Evolutionary conservation across 176 grass and related monocot species (phyloP).

Genomic region (Paspalum vaginatum): DNA sequence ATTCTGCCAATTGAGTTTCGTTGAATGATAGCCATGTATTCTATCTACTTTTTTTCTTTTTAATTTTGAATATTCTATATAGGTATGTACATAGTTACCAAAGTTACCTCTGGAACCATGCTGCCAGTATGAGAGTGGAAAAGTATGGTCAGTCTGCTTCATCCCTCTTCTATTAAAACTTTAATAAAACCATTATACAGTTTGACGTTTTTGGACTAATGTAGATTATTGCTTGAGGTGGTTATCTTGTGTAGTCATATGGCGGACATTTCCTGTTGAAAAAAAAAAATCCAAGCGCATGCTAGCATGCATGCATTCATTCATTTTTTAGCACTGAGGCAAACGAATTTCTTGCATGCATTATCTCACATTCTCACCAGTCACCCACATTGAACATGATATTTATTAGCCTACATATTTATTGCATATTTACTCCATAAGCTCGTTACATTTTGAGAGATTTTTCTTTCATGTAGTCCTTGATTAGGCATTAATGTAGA

Average conservation of each 20-base stretch:
- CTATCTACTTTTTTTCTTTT: slow-evolving; percentile 19
- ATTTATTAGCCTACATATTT: too few relatives aligned
- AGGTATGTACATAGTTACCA: slow-evolving; percentile 99
- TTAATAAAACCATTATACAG: slow-evolving; percentile 33
- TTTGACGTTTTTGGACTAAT: slow-evolving; percentile 30
- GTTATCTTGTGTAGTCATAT: background rate
- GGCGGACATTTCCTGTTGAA: too few relatives aligned
- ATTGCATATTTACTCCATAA: too few relatives aligned
- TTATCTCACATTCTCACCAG: too few relatives aligned
- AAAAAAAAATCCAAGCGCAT: too few relatives aligned
- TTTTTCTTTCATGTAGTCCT: too few relatives aligned
- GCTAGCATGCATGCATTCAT: too few relatives aligned
- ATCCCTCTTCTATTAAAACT: slow-evolving; percentile 32
- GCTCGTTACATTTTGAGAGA: too few relatives aligned
- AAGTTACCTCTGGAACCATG: slow-evolving; percentile 98
- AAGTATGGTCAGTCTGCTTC: slow-evolving; percentile 84
- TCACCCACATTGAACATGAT: too few relatives aligned
- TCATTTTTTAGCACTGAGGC: too few relatives aligned
- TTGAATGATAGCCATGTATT: slow-evolving; percentile 25
- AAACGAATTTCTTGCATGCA: too few relatives aligned
- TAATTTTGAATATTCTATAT: slow-evolving; percentile 33
- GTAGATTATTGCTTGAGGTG: slow-evolving; percentile 17
- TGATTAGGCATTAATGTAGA: too few relatives aligned
- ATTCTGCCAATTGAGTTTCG: background rate
- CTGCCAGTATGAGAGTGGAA: slow-evolving; percentile 92